A percentile compares a stretch with the other conserved stretches of the same genome.
Evolutionary conservation across 176 grass and related monocot genomes (phyloP).

Genomic region (Chrysopogon serrulatus): DNA sequence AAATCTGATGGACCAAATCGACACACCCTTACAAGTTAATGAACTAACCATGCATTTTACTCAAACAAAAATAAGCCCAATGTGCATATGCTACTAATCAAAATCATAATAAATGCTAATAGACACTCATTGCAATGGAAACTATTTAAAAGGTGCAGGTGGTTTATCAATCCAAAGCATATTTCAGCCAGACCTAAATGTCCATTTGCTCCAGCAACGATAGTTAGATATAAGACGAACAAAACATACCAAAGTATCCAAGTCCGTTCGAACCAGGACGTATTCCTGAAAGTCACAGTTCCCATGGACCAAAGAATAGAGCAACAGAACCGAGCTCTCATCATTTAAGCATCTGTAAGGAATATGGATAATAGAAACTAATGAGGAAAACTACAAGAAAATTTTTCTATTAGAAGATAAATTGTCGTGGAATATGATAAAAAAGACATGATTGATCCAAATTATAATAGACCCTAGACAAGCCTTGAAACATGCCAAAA

Average conservation of each 20-base stretch:
- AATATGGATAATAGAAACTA: constrained; percentile 18
- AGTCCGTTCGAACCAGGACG: constrained; percentile 94
- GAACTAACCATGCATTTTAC: no score
- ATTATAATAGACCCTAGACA: constrained; percentile 1
- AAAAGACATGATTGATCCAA: neutral
- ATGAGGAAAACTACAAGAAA: constrained; percentile 1
- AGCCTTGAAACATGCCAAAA: neutral
- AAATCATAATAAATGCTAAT: neutral
- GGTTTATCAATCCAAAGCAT: constrained; percentile 11
- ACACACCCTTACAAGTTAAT: no score
- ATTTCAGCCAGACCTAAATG: neutral
- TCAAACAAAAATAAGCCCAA: constrained; percentile 6
- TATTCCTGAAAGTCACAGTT: constrained; percentile 97
- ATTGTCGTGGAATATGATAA: neutral
- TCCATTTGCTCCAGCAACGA: constrained; percentile 3
- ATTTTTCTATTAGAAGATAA: neutral
- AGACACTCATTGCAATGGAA: neutral
- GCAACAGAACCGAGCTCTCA: constrained; percentile 78
- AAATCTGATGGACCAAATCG: no score
- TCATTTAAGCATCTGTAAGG: constrained; percentile 72
- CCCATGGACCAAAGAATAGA: constrained; percentile 96
- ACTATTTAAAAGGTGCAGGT: neutral
- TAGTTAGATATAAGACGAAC: constrained; percentile 5
- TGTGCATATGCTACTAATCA: neutral
- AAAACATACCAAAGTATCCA: constrained; percentile 90